Evolutionary conservation across 768 basidiomycete genomes (phyloP).

Genomic region (Calvatia gigantea): DNA sequence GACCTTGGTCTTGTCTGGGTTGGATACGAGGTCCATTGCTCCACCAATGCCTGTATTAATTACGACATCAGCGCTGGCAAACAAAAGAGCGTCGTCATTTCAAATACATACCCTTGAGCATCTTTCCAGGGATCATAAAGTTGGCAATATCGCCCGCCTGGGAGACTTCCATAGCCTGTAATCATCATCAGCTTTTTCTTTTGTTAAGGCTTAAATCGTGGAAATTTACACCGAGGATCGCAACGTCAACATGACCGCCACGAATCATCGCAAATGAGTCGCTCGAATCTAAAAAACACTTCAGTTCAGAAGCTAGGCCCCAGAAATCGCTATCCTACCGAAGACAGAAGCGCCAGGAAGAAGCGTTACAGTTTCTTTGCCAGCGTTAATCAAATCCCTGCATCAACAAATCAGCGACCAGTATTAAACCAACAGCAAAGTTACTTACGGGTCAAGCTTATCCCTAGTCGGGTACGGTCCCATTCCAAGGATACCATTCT

Average conservation of each 20-base stretch:
- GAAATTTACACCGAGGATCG: slow-evolving; percentile 80
- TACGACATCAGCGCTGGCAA: slow-evolving; percentile 13
- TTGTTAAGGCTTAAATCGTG: neutral
- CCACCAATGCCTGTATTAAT: slow-evolving; percentile 77
- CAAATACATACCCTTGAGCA: slow-evolving; percentile 63
- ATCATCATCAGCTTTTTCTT: slow-evolving; percentile 4
- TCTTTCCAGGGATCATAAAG: slow-evolving; percentile 97
- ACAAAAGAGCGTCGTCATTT: neutral
- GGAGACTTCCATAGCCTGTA: slow-evolving; percentile 91
- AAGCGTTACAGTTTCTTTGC: slow-evolving; percentile 92
- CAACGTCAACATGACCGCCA: slow-evolving; percentile 91
- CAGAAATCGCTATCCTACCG: slow-evolving; percentile 43
- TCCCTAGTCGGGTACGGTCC: slow-evolving; percentile 85
- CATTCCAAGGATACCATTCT: slow-evolving; percentile 89
- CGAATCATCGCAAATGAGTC: slow-evolving; percentile 99
- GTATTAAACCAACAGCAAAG: neutral
- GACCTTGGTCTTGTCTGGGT: slow-evolving; percentile 92
- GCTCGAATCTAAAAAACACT: slow-evolving; percentile 58
- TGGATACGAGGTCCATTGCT: slow-evolving; percentile 95
- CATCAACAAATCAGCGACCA: neutral
- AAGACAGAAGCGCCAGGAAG: slow-evolving; percentile 90
- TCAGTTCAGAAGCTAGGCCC: slow-evolving; percentile 1
- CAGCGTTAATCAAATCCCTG: slow-evolving; percentile 91
- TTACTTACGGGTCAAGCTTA: slow-evolving; percentile 73
- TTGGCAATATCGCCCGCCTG: slow-evolving; percentile 93